These are phyloP conservation scores for Parathielavia appendiculata DNA, from an alignment of 495 filamentous ascomycete genomes.

Conservation along the genomic window DNA sequence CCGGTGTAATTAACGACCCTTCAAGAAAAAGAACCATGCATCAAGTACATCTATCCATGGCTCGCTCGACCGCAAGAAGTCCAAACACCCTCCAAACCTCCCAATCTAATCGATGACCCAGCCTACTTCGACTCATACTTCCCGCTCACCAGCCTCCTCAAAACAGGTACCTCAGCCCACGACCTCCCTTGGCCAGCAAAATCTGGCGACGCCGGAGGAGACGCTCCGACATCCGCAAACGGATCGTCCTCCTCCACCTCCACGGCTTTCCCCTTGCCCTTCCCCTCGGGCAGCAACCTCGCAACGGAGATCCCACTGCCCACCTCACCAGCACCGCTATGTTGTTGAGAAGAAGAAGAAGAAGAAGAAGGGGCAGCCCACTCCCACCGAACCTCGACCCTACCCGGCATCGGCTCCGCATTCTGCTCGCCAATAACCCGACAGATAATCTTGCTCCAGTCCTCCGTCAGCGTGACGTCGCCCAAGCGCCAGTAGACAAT, in stretches of 20 bases:
- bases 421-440: constrained; percentile 71
- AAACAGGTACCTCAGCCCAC: constrained; percentile 70
- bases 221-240: constrained; percentile 38
- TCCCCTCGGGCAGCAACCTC: constrained; percentile 31
- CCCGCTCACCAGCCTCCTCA: constrained; percentile 70
- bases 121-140: constrained; percentile 60
- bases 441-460: constrained; percentile 66
- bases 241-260: constrained; percentile 39
- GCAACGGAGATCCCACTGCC: constrained; percentile 61
- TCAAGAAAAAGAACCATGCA: too few species aligned
- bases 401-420: constrained; percentile 65
- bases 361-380: constrained; percentile 39
- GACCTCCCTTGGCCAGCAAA: constrained; percentile 32
- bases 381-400: constrained; percentile 80
- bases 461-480: constrained; percentile 62
- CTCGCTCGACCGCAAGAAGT: constrained; percentile 6
- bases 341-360: constrained; percentile 1
- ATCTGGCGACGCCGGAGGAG: constrained; percentile 32
- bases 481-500: constrained; percentile 84
- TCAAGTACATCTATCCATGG: constrained; percentile 9
- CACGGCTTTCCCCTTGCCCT: constrained; percentile 39
- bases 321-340: constrained; percentile 39
- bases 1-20: too few species aligned
- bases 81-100: background rate
- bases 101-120: background rate